Conservation (phyloP, 139 green algal genomes). For the Coelastrella sp. region DNA sequence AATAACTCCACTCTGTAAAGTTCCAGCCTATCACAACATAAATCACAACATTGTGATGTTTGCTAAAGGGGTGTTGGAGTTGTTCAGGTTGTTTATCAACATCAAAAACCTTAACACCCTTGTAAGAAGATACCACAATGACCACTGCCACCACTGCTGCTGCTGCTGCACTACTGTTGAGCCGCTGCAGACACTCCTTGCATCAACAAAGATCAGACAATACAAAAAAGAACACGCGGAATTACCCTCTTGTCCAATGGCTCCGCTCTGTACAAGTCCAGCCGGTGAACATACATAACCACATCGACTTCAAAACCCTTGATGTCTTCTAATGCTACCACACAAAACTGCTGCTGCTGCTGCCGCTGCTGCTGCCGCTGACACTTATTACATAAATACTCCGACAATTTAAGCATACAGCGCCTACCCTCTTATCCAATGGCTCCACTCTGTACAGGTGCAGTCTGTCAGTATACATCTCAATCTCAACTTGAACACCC, state of each 20-base stretch:
- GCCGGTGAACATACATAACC: slow-evolving; percentile 72
- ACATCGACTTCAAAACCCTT: slow-evolving; percentile 64
- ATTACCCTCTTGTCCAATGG: slow-evolving; percentile 68
- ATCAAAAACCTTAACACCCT: too few species aligned
- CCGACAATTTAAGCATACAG: too few species aligned
- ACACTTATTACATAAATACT: too few species aligned
- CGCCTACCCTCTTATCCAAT: slow-evolving; percentile 67
- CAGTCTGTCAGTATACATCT: slow-evolving; percentile 75
- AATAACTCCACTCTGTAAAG: slow-evolving; percentile 71
- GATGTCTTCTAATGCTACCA: slow-evolving; percentile 61
- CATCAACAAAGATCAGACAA: too few species aligned
- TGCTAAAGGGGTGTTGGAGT: too few species aligned
- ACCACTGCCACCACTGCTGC: neutral
- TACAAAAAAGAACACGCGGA: too few species aligned
- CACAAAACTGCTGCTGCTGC: too few species aligned
- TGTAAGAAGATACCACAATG: neutral
- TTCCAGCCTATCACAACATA: slow-evolving; percentile 76
- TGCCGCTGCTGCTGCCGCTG: too few species aligned
- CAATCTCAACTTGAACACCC: slow-evolving; percentile 57
- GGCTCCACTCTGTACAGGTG: slow-evolving; percentile 75
- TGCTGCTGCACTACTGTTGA: too few species aligned
- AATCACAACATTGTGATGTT: slow-evolving; percentile 70
- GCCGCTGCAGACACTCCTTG: too few species aligned
- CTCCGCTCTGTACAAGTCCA: slow-evolving; percentile 77
- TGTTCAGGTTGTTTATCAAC: too few species aligned